Conservation (phyloP, 495 filamentous ascomycete genomes). For the Penicillium tannophilum region DNA sequence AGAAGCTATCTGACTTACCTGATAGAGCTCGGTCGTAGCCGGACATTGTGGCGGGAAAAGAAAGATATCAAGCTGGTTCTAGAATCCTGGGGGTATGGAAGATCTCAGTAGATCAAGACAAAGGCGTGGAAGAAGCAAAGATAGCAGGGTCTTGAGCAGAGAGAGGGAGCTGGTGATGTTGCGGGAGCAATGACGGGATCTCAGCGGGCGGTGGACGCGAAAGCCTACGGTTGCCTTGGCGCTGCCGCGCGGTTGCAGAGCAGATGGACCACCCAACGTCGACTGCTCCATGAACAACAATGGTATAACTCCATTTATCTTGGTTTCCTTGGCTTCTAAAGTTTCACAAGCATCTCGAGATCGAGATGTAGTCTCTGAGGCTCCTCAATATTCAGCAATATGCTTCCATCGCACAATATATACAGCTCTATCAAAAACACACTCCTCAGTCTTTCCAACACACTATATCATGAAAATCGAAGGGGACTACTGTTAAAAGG, state of each 20-base stretch:
- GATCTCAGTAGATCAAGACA: neutral
- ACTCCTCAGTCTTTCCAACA: too few relatives aligned
- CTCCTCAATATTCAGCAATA: too few relatives aligned
- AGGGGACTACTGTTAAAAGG: neutral
- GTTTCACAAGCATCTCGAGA: too few relatives aligned
- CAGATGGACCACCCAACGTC: neutral
- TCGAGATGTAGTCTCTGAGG: too few relatives aligned
- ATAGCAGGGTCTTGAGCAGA: constrained; percentile 16
- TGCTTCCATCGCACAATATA: too few relatives aligned
- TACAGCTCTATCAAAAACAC: too few relatives aligned
- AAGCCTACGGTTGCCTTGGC: constrained; percentile 32
- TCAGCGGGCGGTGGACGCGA: constrained; percentile 35
- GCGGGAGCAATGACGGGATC: constrained; percentile 33
- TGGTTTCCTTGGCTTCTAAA: neutral
- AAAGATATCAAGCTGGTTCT: neutral
- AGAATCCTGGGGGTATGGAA: neutral
- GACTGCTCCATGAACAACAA: neutral
- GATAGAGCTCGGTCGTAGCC: constrained; percentile 95
- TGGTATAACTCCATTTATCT: too few relatives aligned
- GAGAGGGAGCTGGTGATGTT: constrained; percentile 20
- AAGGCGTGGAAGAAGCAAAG: neutral
- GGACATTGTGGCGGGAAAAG: constrained; percentile 63
- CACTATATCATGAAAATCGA: too few relatives aligned
- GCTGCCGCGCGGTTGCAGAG: constrained; percentile 18
- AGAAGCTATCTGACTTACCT: constrained; percentile 61